These are phyloP conservation scores for Akanthomyces dipterigenus DNA, from an alignment of 2,329 filamentous ascomycete genomes.

Conservation along the genomic window DNA sequence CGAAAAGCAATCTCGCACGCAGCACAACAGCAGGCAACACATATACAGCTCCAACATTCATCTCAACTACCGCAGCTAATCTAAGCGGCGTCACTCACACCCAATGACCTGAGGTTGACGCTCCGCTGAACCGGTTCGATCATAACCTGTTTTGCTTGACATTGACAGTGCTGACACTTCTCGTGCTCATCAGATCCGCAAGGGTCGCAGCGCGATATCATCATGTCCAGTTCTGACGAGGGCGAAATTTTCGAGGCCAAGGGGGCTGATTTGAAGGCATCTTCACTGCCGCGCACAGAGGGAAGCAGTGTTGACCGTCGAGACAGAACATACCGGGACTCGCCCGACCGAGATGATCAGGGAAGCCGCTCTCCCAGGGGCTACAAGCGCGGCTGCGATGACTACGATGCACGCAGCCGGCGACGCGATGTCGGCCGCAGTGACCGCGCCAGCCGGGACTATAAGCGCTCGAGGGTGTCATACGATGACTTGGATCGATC, in stretches of 20 bases:
- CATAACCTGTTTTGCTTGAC: conserved; percentile 27
- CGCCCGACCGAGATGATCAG: conserved; percentile 49
- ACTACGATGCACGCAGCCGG: conserved; percentile 45
- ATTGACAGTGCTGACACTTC: conserved; percentile 31
- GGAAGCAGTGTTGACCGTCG: conserved; percentile 85
- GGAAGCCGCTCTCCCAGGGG: conserved; percentile 56
- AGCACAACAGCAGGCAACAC: not conserved
- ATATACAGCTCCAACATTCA: not conserved
- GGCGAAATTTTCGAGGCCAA: conserved; percentile 77
- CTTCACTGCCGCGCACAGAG: conserved; percentile 70
- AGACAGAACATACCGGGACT: conserved; percentile 68
- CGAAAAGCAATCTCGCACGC: not conserved
- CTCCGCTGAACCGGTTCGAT: conserved; percentile 38
- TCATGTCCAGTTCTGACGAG: conserved; percentile 65
- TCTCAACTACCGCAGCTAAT: not conserved
- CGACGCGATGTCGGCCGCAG: conserved; percentile 43
- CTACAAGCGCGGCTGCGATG: conserved; percentile 60
- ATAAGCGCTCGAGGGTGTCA: conserved; percentile 39
- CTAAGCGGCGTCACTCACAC: not conserved
- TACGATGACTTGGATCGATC: conserved; percentile 52
- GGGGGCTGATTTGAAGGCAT: conserved; percentile 68
- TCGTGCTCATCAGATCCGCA: conserved; percentile 17
- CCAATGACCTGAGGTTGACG: conserved; percentile 26
- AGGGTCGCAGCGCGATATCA: conserved; percentile 17
- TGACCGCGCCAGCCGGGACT: conserved; percentile 52